Evolutionary conservation across 129 eudicot species (phyloP).

Genomic region (Sambucus nigra): DNA sequence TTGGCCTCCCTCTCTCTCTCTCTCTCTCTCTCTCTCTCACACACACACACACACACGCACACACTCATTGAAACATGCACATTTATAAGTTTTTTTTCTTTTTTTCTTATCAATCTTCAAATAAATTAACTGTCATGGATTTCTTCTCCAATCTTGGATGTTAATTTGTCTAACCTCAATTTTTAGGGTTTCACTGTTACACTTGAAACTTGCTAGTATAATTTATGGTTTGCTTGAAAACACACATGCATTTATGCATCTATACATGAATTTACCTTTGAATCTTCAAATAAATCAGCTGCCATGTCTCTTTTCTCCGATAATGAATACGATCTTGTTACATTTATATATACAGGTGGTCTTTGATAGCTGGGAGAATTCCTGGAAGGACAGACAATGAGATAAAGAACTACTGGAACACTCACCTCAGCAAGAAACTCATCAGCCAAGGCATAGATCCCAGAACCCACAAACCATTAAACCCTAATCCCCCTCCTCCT

Average conservation of each 20-base stretch:
- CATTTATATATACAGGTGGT: constrained; percentile 32
- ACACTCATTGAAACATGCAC: too few relatives aligned
- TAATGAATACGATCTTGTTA: not conserved
- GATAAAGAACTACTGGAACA: constrained; percentile 75
- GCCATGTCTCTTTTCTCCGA: not conserved
- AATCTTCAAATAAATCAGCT: not conserved
- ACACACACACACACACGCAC: too few relatives aligned
- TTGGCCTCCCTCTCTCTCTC: too few relatives aligned
- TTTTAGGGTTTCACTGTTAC: not conserved
- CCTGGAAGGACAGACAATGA: constrained; percentile 74
- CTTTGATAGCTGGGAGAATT: constrained; percentile 64
- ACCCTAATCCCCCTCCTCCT: constrained; percentile 5
- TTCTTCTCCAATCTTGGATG: too few relatives aligned
- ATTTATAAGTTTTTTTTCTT: not conserved
- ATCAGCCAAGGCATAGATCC: constrained; percentile 67
- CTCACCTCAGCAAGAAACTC: constrained; percentile 56
- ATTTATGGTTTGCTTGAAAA: not conserved
- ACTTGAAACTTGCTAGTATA: not conserved
- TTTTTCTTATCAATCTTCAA: too few relatives aligned
- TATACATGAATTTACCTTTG: not conserved
- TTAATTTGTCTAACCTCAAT: too few relatives aligned
- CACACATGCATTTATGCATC: not conserved
- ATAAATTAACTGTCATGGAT: too few relatives aligned
- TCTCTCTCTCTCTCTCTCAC: not conserved
- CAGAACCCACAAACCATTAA: constrained; percentile 51